Evolutionary conservation across 371 early-diverging fungal species (phyloP), one percentile per base, ranked within the genome.

Genomic region (Apophysomyces elegans): DNA sequence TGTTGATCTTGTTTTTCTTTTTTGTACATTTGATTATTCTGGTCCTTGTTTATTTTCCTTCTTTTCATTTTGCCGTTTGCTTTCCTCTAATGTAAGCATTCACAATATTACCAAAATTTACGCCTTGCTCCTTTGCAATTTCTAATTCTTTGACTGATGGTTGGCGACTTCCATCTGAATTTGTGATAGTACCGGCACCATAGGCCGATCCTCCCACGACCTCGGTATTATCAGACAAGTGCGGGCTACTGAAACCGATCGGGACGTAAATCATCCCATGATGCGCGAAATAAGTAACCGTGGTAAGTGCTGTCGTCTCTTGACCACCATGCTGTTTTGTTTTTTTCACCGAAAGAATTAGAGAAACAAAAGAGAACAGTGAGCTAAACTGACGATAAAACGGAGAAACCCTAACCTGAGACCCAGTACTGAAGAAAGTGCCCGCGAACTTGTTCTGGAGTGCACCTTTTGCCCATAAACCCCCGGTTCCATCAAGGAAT

Each of bases 191-290:
- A 32, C 70, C 70, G 14, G 70, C 70, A 54, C 70, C 70, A 38
- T 65, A 70, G 2, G 91, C 83, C 36, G 82, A 77, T 0, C 89
- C 91, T 59, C 91, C 91, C 32, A 73, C 58, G 12, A 73, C 63
- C 45, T 73, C 69, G 1, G 66, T 59, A 44, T 61, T 66, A 44
- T 69, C 67, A 44, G 38, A 66, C 59, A 73, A 43, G 32, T 66
- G 26, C 1, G 77, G 59, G 65, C 70, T 75, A n/a, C 67, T 60
- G 58, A 76, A 85, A 6, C 89, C 89, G 44, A 88, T 59, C 8
- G 93, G 91, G 7, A 92, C 90, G 58, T 80, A 93, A 58, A 80
- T 74, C 61, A 93, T 84, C 12, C 93, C 94, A 64, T 88, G 91
- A 75, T 93, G 92, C n/a, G 78, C 85, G 32, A 90, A 77, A 64